Evolutionary conservation across 768 basidiomycete species (phyloP), one percentile per base, ranked within the genome.

Genomic region (Mycena galopus): DNA sequence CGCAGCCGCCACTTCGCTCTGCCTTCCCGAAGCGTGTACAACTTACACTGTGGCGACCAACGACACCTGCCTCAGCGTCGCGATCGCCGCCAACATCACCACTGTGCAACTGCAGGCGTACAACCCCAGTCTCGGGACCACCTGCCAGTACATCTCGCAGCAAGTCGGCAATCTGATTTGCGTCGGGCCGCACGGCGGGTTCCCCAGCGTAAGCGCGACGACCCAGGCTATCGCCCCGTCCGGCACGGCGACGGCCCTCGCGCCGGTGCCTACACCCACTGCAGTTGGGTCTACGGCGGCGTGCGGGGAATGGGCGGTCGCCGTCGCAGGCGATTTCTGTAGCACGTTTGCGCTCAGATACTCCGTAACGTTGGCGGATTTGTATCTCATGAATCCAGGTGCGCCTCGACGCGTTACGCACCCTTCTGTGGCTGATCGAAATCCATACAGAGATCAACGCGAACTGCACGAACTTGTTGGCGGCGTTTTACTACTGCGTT

Each of bases 391-490:
- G 32, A 80, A 80, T 67, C 79, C 79, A 25, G 74, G 74, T 73
- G 25, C 14, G 51, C 55, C 5, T 27, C 14, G 37, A 25, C 66
- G 11, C 35, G 29, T 63, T n/a, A n/a, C 8, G 19, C 23, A n/a
- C n/a, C n/a, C n/a, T n/a, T 27, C 33, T 14, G 32, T 32, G 2
- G 14, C 29, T 7, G 19, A n/a, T 30, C 29, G 47, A 27, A n/a
- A 3, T 23, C 32, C 21, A 25, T 66, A 58, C 33, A 74, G 72
- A 79, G 70, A 73, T 79, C 39, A 62, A 77, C 50, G 67, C 62
- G 8, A 77, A 79, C 29, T 79, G 78, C 62, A 78, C 79, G 30
- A 78, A 79, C 60, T 61, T 79, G 21, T 77, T 73, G 77, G 47
- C 69, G 2, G 67, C 55, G 5, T 78, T 75, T 56, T 75, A 79